These are phyloP conservation scores for Linum tenue DNA, from an alignment of 345 rosid species.

Conservation along the genomic window DNA sequence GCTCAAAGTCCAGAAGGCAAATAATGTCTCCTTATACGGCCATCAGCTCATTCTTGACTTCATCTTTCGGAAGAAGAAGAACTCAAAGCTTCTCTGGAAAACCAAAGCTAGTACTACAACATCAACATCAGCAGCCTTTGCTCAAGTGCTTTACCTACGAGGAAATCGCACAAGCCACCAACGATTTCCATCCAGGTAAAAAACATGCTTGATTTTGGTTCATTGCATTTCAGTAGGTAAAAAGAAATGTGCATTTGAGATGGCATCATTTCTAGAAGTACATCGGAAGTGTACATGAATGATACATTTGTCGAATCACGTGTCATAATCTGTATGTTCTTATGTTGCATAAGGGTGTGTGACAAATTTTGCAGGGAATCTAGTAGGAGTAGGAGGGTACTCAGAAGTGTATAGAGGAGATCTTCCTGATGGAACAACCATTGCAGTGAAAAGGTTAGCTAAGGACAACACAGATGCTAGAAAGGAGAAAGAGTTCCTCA, in stretches of 20 bases:
- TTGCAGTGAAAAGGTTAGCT: slow-evolving; percentile 80
- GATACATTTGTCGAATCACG: background rate
- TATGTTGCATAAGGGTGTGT: background rate
- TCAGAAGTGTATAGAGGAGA: slow-evolving; percentile 90
- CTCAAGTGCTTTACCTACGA: slow-evolving; percentile 59
- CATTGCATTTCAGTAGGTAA: no score
- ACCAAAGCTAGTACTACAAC: background rate
- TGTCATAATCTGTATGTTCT: background rate
- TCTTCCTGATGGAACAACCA: slow-evolving; percentile 52
- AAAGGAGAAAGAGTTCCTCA: slow-evolving; percentile 81
- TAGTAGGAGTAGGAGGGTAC: slow-evolving; percentile 80
- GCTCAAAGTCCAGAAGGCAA: slow-evolving; percentile 21
- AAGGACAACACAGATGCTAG: slow-evolving; percentile 62
- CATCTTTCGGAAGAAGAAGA: slow-evolving; percentile 41
- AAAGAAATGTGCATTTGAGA: background rate
- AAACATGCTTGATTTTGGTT: background rate
- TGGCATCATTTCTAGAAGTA: no score
- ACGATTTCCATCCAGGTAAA: slow-evolving; percentile 58
- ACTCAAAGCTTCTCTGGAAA: slow-evolving; percentile 20
- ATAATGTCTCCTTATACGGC: slow-evolving; percentile 35
- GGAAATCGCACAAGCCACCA: slow-evolving; percentile 68
- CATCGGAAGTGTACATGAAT: background rate
- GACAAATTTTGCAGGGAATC: slow-evolving; percentile 35
- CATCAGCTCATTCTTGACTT: slow-evolving; percentile 42
- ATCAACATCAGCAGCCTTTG: slow-evolving; percentile 36